A percentile compares a stretch with the other conserved stretches of the same genome.
These are phyloP conservation scores for Tricholoma flavovirens DNA, from an alignment of 768 basidiomycete species.

Conservation along the genomic window DNA sequence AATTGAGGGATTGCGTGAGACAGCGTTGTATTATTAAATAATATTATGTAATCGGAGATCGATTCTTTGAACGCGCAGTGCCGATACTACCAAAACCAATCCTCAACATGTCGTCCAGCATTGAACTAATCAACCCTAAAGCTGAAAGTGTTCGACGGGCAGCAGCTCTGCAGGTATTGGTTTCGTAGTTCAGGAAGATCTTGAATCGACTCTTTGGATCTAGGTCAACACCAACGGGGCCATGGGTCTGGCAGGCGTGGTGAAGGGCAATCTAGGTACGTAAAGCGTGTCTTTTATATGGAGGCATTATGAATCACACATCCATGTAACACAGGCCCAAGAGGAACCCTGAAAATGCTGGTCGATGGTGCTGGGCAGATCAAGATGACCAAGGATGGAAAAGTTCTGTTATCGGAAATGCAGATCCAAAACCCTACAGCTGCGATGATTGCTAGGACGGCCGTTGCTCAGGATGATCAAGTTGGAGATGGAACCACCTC, in stretches of 20 bases:
- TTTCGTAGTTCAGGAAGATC: neutral
- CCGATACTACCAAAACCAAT: slow-evolving; percentile 11
- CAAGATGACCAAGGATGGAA: slow-evolving; percentile 99
- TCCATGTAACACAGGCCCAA: slow-evolving; percentile 56
- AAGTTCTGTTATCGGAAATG: slow-evolving; percentile 98
- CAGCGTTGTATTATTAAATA: too few relatives aligned
- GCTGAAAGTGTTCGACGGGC: slow-evolving; percentile 90
- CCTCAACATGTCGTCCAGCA: slow-evolving; percentile 58
- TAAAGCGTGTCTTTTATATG: slow-evolving; percentile 7
- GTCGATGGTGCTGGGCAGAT: slow-evolving; percentile 98
- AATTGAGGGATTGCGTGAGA: too few relatives aligned
- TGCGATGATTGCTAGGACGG: slow-evolving; percentile 97
- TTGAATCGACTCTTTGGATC: slow-evolving; percentile 13
- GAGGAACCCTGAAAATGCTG: slow-evolving; percentile 98
- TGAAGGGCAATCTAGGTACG: slow-evolving; percentile 93
- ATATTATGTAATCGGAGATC: slow-evolving; percentile 22
- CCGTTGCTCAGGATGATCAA: slow-evolving; percentile 98
- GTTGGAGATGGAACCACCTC: slow-evolving; percentile 99
- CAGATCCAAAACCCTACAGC: slow-evolving; percentile 99
- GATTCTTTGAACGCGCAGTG: slow-evolving; percentile 20
- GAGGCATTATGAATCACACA: neutral
- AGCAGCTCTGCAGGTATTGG: slow-evolving; percentile 81
- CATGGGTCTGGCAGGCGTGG: slow-evolving; percentile 95
- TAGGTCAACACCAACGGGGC: slow-evolving; percentile 92
- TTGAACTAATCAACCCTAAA: slow-evolving; percentile 96